These are phyloP conservation scores for Solioccasus polychromus DNA, from an alignment of 768 basidiomycete species.

Conservation along the genomic window DNA sequence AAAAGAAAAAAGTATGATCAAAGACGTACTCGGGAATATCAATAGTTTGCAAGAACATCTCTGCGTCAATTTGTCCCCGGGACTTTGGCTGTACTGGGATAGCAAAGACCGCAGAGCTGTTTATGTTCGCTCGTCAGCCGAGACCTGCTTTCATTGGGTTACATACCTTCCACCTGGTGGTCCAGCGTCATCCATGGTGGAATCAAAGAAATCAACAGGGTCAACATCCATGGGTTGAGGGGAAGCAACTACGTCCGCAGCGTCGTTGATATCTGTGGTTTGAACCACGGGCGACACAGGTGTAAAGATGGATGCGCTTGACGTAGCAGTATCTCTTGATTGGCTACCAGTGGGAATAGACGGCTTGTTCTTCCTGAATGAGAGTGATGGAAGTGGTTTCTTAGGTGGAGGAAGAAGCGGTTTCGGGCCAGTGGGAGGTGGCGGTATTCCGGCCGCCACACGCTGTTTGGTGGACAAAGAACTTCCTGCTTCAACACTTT, in stretches of 20 bases:
- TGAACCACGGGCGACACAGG: conserved; percentile 13
- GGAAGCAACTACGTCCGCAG: conserved; percentile 7
- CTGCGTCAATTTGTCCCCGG: conserved; percentile 19
- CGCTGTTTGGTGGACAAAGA: conserved; percentile 52
- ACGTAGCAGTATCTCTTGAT: conserved; percentile 10
- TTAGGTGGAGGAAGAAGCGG: conserved; percentile 21
- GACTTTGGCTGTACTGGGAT: conserved; percentile 18
- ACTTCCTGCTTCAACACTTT: conserved; percentile 29
- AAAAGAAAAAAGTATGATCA: not conserved
- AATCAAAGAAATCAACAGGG: conserved; percentile 12
- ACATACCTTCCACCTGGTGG: conserved; percentile 14
- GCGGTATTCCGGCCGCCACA: conserved; percentile 40
- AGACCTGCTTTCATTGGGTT: not conserved
- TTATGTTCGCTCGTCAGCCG: not conserved
- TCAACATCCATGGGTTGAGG: conserved; percentile 24
- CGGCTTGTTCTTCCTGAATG: conserved; percentile 43
- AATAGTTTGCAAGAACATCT: conserved; percentile 26
- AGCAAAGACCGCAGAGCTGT: conserved; percentile 5
- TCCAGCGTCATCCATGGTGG: conserved; percentile 7
- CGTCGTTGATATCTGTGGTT: not conserved
- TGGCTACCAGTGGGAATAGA: conserved; percentile 5
- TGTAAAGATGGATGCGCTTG: not conserved
- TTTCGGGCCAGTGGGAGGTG: conserved; percentile 35
- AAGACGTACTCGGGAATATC: conserved; percentile 26
- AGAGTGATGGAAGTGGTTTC: conserved; percentile 32